A percentile compares a stretch with the other conserved stretches of the same genome.
Evolutionary conservation across 2,329 filamentous ascomycete species (phyloP).

Genomic region (Emergomyces orientalis): DNA sequence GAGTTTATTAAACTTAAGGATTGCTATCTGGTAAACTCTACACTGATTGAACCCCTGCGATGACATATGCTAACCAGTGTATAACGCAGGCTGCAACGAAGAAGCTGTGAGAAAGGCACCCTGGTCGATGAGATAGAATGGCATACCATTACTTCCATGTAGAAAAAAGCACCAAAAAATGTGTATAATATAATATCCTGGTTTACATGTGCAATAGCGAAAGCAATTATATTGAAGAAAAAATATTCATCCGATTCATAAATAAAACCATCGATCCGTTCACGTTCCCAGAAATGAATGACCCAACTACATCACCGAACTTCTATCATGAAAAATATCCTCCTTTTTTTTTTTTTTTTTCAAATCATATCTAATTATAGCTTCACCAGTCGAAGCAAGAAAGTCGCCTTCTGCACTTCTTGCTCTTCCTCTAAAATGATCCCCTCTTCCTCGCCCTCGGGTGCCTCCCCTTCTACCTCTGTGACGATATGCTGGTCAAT

Average conservation of each 20-base stretch:
- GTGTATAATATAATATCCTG: background rate
- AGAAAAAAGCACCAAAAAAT: background rate
- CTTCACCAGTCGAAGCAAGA: constrained; percentile 66
- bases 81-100: constrained; percentile 43
- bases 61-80: constrained; percentile 5
- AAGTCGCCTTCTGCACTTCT: constrained; percentile 73
- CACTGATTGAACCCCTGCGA: background rate
- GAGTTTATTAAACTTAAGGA: constrained; percentile 82
- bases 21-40: constrained; percentile 64
- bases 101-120: constrained; percentile 23
- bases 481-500: constrained; percentile 60
- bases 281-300: background rate
- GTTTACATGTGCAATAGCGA: constrained; percentile 1
- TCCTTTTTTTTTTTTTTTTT: background rate
- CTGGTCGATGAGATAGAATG: background rate
- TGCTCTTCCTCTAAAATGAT: constrained; percentile 76
- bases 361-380: constrained; percentile 42
- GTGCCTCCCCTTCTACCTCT: constrained; percentile 49
- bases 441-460: constrained; percentile 44
- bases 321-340: background rate
- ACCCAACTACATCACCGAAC: background rate
- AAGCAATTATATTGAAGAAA: background rate
- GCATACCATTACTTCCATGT: background rate
- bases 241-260: constrained; percentile 5
- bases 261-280: background rate